These are phyloP conservation scores for Rhodotorula graminis DNA, from an alignment of 768 basidiomycete genomes.

Conservation along the genomic window DNA sequence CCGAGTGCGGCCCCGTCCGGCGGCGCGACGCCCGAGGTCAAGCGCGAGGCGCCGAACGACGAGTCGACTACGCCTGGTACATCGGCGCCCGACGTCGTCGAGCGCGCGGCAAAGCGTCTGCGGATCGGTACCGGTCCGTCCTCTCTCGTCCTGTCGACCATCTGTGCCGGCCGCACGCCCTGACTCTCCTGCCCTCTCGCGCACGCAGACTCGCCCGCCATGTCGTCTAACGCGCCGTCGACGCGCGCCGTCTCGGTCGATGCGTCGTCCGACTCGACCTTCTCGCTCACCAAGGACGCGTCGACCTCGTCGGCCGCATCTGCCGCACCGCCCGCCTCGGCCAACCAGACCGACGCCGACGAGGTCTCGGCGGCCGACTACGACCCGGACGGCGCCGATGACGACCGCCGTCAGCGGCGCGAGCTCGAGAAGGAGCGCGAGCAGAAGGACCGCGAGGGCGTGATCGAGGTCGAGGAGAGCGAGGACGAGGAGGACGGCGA, in stretches of 20 bases:
- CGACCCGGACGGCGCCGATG: constrained; percentile 72
- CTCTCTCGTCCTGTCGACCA: background rate
- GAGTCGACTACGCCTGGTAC: background rate
- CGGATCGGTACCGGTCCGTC: constrained; percentile 25
- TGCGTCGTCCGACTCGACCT: background rate
- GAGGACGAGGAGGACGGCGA: constrained; percentile 43
- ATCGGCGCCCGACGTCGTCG: constrained; percentile 22
- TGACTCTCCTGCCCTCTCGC: background rate
- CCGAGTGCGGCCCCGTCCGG: background rate
- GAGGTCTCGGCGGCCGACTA: constrained; percentile 91
- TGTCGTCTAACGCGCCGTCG: background rate
- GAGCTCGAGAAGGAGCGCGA: constrained; percentile 37
- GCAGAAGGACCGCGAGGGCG: constrained; percentile 46
- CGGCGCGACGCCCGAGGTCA: background rate
- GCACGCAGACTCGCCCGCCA: constrained; percentile 9
- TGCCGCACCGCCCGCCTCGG: background rate
- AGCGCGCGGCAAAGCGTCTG: constrained; percentile 21
- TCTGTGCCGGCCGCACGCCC: no score
- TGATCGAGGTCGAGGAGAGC: constrained; percentile 41
- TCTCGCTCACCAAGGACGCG: constrained; percentile 19
- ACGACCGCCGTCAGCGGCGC: constrained; percentile 56
- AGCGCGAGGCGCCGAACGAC: background rate
- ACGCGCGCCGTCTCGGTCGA: constrained; percentile 1
- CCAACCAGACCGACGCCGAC: constrained; percentile 52
- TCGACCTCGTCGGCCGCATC: background rate